phyloP scores from a whole-genome alignment of 2,329 filamentous ascomycete species.

The Beauveria australis region DNA sequence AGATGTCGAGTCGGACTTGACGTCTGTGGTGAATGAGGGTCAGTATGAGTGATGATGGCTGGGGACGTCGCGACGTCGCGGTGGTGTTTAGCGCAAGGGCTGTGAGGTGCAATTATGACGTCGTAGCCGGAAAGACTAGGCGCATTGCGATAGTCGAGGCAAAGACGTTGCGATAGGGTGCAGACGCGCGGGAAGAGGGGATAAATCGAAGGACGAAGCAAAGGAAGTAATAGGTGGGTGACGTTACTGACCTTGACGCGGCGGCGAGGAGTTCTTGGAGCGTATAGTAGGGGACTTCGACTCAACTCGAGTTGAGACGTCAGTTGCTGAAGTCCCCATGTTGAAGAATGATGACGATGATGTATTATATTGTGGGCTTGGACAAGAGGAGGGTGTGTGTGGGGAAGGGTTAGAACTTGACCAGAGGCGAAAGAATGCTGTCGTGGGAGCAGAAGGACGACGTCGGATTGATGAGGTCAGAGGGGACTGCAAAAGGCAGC shows the following conservation, averaged over 20 bases:
- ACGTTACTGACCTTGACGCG: constrained; percentile 33
- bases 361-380: constrained; percentile 30
- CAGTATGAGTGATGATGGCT: constrained; percentile 4
- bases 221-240: neutral
- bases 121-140: constrained; percentile 13
- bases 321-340: constrained; percentile 38
- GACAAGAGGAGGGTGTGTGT: constrained; percentile 20
- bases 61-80: neutral
- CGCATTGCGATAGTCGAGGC: constrained; percentile 10
- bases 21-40: constrained; percentile 25
- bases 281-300: constrained; percentile 43
- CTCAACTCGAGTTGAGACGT: constrained; percentile 31
- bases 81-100: neutral
- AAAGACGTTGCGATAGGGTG: constrained; percentile 14
- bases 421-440: constrained; percentile 6
- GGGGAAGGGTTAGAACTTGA: constrained; percentile 18
- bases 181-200: constrained; percentile 13
- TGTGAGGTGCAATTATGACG: constrained; percentile 3
- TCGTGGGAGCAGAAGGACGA: constrained; percentile 16
- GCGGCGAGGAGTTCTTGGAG: constrained; percentile 31
- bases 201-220: neutral
- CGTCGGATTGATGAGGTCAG: constrained; percentile 32
- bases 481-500: constrained; percentile 15
- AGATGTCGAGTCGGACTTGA: constrained; percentile 36
- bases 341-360: constrained; percentile 32